These are phyloP conservation scores for Chiua sp. DNA, from an alignment of 1,284 basidiomycete genomes.

Conservation along the genomic window DNA sequence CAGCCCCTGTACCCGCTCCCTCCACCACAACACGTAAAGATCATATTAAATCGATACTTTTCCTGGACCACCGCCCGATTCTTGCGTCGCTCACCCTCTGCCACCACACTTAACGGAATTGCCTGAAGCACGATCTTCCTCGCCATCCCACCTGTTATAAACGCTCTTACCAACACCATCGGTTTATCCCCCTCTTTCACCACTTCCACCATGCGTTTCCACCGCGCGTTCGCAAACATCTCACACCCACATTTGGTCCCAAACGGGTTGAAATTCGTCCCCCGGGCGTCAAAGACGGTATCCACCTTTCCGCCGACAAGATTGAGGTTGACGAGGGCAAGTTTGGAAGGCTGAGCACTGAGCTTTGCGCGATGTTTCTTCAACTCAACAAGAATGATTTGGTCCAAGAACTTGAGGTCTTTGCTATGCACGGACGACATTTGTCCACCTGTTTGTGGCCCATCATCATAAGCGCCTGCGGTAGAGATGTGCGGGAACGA, in stretches of 20 bases:
- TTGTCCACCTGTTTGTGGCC: slow-evolving; percentile 17
- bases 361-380: slow-evolving; percentile 25
- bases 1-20: not conserved
- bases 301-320: slow-evolving; percentile 17
- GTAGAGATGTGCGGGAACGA: not conserved
- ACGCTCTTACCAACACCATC: slow-evolving; percentile 32
- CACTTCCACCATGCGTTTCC: slow-evolving; percentile 29
- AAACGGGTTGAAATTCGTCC: slow-evolving; percentile 26
- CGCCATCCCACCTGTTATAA: slow-evolving; percentile 31
- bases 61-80: slow-evolving; percentile 4
- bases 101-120: slow-evolving; percentile 25
- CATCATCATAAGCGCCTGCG: not conserved
- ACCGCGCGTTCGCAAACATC: slow-evolving; percentile 24
- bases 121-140: slow-evolving; percentile 35
- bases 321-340: slow-evolving; percentile 34
- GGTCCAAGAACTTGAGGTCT: slow-evolving; percentile 30
- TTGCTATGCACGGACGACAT: slow-evolving; percentile 30
- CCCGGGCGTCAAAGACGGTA: slow-evolving; percentile 28
- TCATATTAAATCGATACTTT: slow-evolving; percentile 27
- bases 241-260: slow-evolving; percentile 31
- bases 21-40: slow-evolving; percentile 30
- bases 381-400: slow-evolving; percentile 33
- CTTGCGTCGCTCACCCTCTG: slow-evolving; percentile 6
- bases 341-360: slow-evolving; percentile 17
- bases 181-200: slow-evolving; percentile 17